These are phyloP conservation scores for Pleurotus ostreatus DNA, from an alignment of 768 basidiomycete species.

Conservation along the genomic window DNA sequence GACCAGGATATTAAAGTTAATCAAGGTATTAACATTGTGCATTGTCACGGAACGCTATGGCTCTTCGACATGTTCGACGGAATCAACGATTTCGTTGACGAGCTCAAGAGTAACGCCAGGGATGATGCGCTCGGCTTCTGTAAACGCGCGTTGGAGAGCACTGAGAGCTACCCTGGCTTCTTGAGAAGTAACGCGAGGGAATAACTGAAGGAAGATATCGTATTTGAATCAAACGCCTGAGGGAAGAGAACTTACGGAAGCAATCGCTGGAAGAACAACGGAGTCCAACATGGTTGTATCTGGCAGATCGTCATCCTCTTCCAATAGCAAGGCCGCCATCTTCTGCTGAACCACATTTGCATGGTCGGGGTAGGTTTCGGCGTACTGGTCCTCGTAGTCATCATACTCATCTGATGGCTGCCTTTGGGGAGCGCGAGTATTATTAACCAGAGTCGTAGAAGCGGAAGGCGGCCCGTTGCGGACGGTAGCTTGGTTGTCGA, in stretches of 20 bases:
- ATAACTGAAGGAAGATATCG: slow-evolving; percentile 54
- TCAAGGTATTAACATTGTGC: background rate
- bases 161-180: slow-evolving; percentile 86
- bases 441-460: slow-evolving; percentile 15
- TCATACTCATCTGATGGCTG: slow-evolving; percentile 64
- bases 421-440: slow-evolving; percentile 28
- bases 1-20: slow-evolving; percentile 6
- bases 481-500: slow-evolving; percentile 66
- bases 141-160: slow-evolving; percentile 86
- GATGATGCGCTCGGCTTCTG: slow-evolving; percentile 92
- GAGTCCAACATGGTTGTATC: slow-evolving; percentile 95
- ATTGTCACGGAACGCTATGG: slow-evolving; percentile 26
- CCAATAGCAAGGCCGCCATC: slow-evolving; percentile 33
- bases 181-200: slow-evolving; percentile 89
- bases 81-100: slow-evolving; percentile 91
- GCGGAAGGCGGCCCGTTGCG: slow-evolving; percentile 36
- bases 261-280: slow-evolving; percentile 93
- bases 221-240: slow-evolving; percentile 2
- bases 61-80: slow-evolving; percentile 86
- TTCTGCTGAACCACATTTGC: slow-evolving; percentile 44
- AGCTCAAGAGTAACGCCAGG: slow-evolving; percentile 92
- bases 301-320: slow-evolving; percentile 57
- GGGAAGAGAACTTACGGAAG: slow-evolving; percentile 62
- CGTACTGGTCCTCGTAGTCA: slow-evolving; percentile 57
- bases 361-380: slow-evolving; percentile 43